Conservation (phyloP, 106 monocot species). For the Dioscorea dumetorum region DNA sequence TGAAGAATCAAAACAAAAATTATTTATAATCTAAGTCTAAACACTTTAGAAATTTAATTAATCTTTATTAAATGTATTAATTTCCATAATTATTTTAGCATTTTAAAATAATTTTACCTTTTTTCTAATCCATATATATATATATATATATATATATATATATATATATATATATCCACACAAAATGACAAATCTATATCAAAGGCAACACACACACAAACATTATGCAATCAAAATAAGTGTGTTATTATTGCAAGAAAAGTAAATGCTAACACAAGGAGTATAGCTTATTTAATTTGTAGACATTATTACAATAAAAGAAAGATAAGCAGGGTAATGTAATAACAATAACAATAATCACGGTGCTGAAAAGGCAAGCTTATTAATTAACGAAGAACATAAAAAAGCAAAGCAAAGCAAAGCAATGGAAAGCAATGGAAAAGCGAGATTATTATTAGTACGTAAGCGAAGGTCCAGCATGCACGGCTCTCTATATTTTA, state of each 20-base stretch:
- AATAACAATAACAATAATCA: no score
- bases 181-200: not conserved
- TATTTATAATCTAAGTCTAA: not conserved
- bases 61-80: not conserved
- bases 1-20: not conserved
- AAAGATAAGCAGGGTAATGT: no score
- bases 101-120: not conserved
- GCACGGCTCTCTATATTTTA: not conserved
- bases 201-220: not conserved
- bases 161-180: not conserved
- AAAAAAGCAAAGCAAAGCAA: no score
- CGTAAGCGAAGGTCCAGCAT: no score
- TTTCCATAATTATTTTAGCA: not conserved
- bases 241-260: not conserved
- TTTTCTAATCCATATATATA: not conserved
- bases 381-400: no score
- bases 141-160: no score
- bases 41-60: not conserved
- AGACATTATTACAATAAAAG: not conserved
- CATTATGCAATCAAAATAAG: not conserved
- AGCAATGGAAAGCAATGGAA: no score
- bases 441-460: no score
- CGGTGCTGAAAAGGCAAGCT: no score
- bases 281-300: not conserved
- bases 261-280: not conserved